A percentile compares a stretch with the other conserved stretches of the same genome.
phyloP scores from a whole-genome alignment of 2,329 filamentous ascomycete genomes.

The Nemania sp. region DNA sequence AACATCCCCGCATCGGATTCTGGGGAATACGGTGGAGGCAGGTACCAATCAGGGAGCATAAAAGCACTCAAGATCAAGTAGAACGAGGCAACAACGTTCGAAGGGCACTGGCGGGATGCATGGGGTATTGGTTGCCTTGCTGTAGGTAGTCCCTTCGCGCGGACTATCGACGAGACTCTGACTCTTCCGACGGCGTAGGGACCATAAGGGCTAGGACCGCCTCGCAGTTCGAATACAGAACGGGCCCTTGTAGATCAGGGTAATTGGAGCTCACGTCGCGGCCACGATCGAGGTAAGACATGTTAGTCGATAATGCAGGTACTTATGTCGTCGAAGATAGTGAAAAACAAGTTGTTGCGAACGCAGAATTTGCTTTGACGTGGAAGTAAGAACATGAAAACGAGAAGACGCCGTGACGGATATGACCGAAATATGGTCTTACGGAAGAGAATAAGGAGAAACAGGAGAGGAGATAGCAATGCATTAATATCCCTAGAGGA shows the following conservation, averaged over 20 bases:
- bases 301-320: background rate
- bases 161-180: background rate
- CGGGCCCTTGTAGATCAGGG: background rate
- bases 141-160: constrained; percentile 2
- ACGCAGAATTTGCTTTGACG: background rate
- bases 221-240: background rate
- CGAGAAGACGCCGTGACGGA: background rate
- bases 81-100: constrained; percentile 20
- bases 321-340: background rate
- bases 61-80: background rate
- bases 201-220: background rate
- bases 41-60: constrained; percentile 7
- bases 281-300: constrained; percentile 2
- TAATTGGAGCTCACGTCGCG: background rate
- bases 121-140: constrained; percentile 11
- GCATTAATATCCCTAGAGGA: constrained; percentile 10
- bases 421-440: background rate
- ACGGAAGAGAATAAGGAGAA: background rate
- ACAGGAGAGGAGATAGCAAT: background rate
- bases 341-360: background rate
- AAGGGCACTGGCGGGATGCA: constrained; percentile 10
- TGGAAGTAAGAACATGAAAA: too few relatives aligned
- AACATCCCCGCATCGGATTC: background rate
- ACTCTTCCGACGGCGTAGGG: background rate
- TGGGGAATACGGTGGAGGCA: background rate